A percentile compares a stretch with the other conserved stretches of the same genome.
Conservation (phyloP, 805 yeast genomes). For the Teunomyces stri region DNA sequence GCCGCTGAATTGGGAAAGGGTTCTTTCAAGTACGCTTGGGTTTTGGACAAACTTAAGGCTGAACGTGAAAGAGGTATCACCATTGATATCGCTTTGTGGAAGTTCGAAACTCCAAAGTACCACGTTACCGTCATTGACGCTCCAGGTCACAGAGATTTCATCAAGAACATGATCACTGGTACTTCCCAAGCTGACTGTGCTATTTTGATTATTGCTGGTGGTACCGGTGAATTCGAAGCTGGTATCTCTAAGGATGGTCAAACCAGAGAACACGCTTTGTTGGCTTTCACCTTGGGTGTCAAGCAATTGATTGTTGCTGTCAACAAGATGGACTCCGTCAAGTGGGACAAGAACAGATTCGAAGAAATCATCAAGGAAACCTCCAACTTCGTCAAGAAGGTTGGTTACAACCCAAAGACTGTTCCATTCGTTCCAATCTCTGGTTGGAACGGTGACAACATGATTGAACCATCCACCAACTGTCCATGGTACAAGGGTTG, state of each 20-base stretch:
- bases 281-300: constrained; percentile 88
- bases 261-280: constrained; percentile 92
- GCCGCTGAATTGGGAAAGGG: constrained; percentile 97
- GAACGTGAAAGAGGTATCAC: constrained; percentile 98
- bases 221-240: constrained; percentile 93
- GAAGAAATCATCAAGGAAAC: constrained; percentile 76
- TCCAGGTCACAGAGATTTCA: constrained; percentile 96
- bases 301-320: constrained; percentile 83
- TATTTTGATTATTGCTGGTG: constrained; percentile 85
- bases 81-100: constrained; percentile 72
- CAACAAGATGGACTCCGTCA: constrained; percentile 89
- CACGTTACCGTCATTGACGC: constrained; percentile 91
- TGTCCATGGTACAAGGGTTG: constrained; percentile 89
- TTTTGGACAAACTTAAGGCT: constrained; percentile 91
- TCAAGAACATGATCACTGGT: constrained; percentile 95
- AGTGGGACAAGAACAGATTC: constrained; percentile 81
- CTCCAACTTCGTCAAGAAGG: constrained; percentile 78
- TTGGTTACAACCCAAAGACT: constrained; percentile 79
- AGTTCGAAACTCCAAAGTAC: constrained; percentile 89
- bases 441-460: constrained; percentile 93
- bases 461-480: constrained; percentile 80
- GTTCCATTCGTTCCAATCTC: constrained; percentile 88
- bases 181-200: constrained; percentile 94
- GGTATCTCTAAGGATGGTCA: constrained; percentile 94
- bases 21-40: constrained; percentile 98